phyloP scores from a whole-genome alignment of 805 yeast species.

The Kodamaea fukazawae region DNA sequence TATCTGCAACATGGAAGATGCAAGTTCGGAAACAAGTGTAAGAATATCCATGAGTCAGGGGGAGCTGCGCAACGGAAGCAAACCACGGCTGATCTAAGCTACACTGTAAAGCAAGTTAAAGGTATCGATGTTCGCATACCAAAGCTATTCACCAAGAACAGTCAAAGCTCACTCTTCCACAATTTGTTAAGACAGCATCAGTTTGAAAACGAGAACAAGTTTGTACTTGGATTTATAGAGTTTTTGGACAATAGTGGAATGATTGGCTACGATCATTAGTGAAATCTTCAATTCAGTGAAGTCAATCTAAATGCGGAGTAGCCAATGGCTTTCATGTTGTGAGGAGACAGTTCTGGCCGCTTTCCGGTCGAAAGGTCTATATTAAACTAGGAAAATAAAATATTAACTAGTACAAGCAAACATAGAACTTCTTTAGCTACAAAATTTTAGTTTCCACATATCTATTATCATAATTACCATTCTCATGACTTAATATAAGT shows the following conservation, averaged over 20 bases:
- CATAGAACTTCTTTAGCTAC: no score
- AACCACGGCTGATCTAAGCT: conserved; percentile 11
- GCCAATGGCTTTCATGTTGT: no score
- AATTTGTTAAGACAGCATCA: conserved; percentile 42
- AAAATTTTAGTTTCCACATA: no score
- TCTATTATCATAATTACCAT: no score
- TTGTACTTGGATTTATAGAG: conserved; percentile 39
- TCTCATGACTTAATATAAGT: conserved; percentile 34
- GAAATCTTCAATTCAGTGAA: no score
- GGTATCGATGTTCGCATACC: conserved; percentile 29
- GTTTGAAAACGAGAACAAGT: conserved; percentile 39
- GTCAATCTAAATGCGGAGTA: no score
- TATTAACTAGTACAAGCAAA: no score
- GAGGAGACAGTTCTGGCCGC: no score
- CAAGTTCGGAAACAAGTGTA: conserved; percentile 40
- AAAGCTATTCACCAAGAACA: conserved; percentile 23
- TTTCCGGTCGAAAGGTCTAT: no score
- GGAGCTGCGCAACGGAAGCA: conserved; percentile 10
- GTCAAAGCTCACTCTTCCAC: conserved; percentile 27
- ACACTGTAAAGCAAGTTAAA: conserved; percentile 24
- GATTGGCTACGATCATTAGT: no score
- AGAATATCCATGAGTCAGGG: conserved; percentile 23
- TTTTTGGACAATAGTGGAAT: conserved; percentile 28
- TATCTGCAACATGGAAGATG: conserved; percentile 32
- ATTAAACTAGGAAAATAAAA: no score